Base-by-base conservation (phyloP, 164 flowering plant genomes). In the Vitis riparia region DNA sequence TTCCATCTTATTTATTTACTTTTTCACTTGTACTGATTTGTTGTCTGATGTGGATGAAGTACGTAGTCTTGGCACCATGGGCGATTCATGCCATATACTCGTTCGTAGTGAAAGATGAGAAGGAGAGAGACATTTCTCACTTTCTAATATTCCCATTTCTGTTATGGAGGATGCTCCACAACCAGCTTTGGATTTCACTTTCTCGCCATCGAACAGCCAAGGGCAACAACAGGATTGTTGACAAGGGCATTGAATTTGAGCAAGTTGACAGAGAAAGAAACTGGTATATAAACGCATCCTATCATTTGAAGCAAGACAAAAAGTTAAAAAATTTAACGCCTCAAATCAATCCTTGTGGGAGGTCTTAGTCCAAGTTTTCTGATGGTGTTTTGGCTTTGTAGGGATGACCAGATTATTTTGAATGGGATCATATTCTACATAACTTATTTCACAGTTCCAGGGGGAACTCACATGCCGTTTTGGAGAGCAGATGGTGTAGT, bases 181-280 rank as follows among this genome's bases (percentile, higher is more conserved):
- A 72, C 68, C 90, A 88, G 48, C 68, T 88, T 9, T 88, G 92
- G 92, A 85, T 86, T 9, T 68, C 82, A 15, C 67, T 81, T 0
- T 79, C 90, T 48, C 89, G 92, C 11, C 70, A 83, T 59, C 77
- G 78, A 13, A 87, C 89, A 0, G 84, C 86, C 49, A 88, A 82
- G 68, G 84, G 86, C 55, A 76, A 71, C 29, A 74, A 60, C 50
- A 27, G 84, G 11, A 83, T 85, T 51, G 73, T 80, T 23, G 77
- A 80, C 47, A 70, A 59, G 71, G 66, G 65, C 32, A 76, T 83
- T n/a, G 83, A 81, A 17, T 67, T 78, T 11, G 68, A 76, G 11
- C 69, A 73, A 59, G 69, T 69, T 23, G 76, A 73, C 30, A 27
- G 76, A 32, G 72, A 69, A 50, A 61, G 66, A 2, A 32, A 52